These are phyloP conservation scores for Boletus tylopilopsis DNA, from an alignment of 768 basidiomycete species.

Conservation along the genomic window DNA sequence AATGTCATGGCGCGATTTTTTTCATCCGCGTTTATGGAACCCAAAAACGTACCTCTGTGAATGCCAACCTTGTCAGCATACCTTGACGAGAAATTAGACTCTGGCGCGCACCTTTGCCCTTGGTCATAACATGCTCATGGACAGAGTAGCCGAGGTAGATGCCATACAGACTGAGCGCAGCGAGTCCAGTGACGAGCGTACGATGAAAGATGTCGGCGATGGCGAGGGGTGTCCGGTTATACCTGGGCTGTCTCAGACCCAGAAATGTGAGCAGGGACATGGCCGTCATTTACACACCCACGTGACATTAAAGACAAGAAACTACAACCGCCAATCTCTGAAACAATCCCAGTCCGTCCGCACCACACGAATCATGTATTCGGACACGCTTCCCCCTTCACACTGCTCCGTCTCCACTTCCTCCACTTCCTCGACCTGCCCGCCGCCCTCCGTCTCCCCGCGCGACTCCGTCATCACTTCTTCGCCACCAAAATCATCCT, in stretches of 20 bases:
- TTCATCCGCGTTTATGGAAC: neutral
- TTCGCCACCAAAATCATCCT: slow-evolving; percentile 72
- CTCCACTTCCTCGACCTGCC: slow-evolving; percentile 32
- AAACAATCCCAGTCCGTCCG: slow-evolving; percentile 65
- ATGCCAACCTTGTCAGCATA: too few relatives aligned
- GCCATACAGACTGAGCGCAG: slow-evolving; percentile 27
- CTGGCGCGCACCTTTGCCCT: slow-evolving; percentile 27
- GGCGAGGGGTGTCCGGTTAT: slow-evolving; percentile 22
- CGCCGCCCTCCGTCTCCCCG: slow-evolving; percentile 27
- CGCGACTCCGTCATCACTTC: slow-evolving; percentile 24
- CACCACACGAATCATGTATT: slow-evolving; percentile 79
- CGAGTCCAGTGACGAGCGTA: slow-evolving; percentile 29
- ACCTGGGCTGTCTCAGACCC: slow-evolving; percentile 22
- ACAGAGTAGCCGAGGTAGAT: slow-evolving; percentile 32
- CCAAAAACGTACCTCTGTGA: slow-evolving; percentile 19
- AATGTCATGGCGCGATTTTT: neutral
- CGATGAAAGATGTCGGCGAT: slow-evolving; percentile 30
- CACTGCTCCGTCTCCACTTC: slow-evolving; percentile 42
- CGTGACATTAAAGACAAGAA: neutral
- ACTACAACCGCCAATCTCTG: slow-evolving; percentile 61
- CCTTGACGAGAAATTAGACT: neutral
- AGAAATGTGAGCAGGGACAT: slow-evolving; percentile 30
- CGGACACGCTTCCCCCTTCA: slow-evolving; percentile 72
- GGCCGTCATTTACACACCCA: slow-evolving; percentile 2
- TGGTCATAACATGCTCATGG: slow-evolving; percentile 28